These are phyloP conservation scores for Rutstroemia sp. DNA, from an alignment of 2,329 filamentous ascomycete species.

Conservation along the genomic window DNA sequence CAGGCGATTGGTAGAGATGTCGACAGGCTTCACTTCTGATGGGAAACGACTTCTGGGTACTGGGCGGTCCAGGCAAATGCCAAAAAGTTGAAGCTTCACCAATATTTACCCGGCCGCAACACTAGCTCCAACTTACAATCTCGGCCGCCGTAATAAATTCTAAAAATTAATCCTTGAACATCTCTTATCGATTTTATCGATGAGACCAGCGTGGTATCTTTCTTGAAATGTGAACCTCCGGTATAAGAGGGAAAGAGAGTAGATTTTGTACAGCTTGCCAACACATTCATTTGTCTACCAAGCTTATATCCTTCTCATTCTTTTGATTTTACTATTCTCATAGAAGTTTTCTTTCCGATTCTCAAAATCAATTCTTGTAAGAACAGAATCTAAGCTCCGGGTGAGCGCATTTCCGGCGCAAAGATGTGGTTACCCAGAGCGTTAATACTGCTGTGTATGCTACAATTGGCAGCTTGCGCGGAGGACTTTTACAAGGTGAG, in stretches of 20 bases:
- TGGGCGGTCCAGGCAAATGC: not conserved
- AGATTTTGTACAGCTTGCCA: not conserved
- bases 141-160: not conserved
- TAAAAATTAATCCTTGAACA: not conserved
- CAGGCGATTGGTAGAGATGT: too few relatives aligned
- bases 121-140: not conserved
- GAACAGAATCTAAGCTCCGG: conserved; percentile 2
- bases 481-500: conserved; percentile 75
- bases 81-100: not conserved
- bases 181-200: conserved; percentile 2
- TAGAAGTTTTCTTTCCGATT: conserved; percentile 1
- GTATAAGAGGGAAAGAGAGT: not conserved
- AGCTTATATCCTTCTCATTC: not conserved
- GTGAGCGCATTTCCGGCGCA: conserved; percentile 20
- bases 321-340: not conserved
- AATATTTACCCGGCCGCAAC: not conserved
- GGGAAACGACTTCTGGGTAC: not conserved
- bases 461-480: conserved; percentile 48
- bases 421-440: conserved; percentile 45
- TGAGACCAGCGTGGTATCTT: conserved; percentile 13
- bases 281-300: conserved; percentile 1
- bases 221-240: not conserved
- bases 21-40: too few relatives aligned
- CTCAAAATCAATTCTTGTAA: not conserved
- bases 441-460: conserved; percentile 45